phyloP scores from a whole-genome alignment of 2,329 filamentous ascomycete genomes.

The Trichoderma citrinoviride region DNA sequence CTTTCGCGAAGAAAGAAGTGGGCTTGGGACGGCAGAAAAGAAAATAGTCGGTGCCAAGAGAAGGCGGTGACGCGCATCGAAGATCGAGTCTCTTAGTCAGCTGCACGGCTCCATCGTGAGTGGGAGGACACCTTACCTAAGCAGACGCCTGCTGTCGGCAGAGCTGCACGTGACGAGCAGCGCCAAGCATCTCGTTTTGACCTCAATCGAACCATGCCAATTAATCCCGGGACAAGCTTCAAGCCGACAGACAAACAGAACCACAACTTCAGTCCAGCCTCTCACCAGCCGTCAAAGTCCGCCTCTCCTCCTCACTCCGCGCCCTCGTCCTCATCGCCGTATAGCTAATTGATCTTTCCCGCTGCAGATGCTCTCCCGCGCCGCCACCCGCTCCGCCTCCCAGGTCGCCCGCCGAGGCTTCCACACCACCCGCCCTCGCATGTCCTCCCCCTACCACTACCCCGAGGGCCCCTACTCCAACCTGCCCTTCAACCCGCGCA shows the following conservation, averaged over 20 bases:
- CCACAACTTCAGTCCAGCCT: slow-evolving; percentile 27
- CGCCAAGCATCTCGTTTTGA: slow-evolving; percentile 32
- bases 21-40: slow-evolving; percentile 30
- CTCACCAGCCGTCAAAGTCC: slow-evolving; percentile 32
- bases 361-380: slow-evolving; percentile 77
- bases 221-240: slow-evolving; percentile 31
- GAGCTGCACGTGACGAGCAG: slow-evolving; percentile 24
- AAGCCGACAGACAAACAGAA: slow-evolving; percentile 25
- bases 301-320: neutral
- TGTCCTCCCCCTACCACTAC: slow-evolving; percentile 95
- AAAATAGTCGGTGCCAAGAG: slow-evolving; percentile 22
- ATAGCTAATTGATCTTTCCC: slow-evolving; percentile 42
- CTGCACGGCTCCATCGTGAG: neutral
- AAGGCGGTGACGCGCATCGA: slow-evolving; percentile 31
- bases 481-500: slow-evolving; percentile 95
- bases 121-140: neutral
- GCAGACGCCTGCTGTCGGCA: neutral
- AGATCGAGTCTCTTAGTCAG: neutral
- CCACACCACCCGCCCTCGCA: slow-evolving; percentile 81
- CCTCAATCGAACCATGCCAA: slow-evolving; percentile 33
- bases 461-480: slow-evolving; percentile 93
- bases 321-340: neutral
- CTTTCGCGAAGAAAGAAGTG: slow-evolving; percentile 17
- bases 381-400: slow-evolving; percentile 61
- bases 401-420: slow-evolving; percentile 87